These are phyloP conservation scores for Amanita subjunquillea DNA, from an alignment of 768 basidiomycete species.

Conservation along the genomic window DNA sequence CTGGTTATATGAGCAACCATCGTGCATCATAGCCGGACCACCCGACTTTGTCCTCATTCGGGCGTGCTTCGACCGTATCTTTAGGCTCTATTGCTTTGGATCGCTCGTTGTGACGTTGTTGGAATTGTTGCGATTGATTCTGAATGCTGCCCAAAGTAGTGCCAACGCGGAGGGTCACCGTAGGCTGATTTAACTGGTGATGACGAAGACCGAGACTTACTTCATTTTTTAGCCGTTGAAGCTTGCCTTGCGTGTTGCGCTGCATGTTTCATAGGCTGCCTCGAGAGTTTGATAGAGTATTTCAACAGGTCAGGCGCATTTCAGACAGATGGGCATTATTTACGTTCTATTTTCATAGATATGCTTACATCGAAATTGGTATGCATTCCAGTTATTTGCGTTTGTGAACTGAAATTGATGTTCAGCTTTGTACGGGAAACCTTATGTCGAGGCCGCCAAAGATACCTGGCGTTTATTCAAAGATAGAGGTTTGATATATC, in stretches of 20 bases:
- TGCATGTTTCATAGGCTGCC: conserved; percentile 63
- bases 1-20: not conserved
- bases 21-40: conserved; percentile 47
- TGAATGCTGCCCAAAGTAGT: conserved; percentile 47
- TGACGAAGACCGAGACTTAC: not conserved
- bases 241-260: conserved; percentile 73
- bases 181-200: conserved; percentile 22
- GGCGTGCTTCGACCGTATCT: conserved; percentile 66
- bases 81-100: conserved; percentile 84
- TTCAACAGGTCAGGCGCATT: conserved; percentile 52
- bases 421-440: conserved; percentile 73
- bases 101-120: conserved; percentile 75
- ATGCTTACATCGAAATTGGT: conserved; percentile 81
- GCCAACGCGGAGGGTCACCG: conserved; percentile 57
- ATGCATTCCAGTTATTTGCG: conserved; percentile 7
- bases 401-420: not conserved
- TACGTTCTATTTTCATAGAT: conserved; percentile 25
- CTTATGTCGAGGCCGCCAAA: conserved; percentile 71
- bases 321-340: not conserved
- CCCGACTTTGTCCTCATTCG: conserved; percentile 61
- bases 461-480: conserved; percentile 75
- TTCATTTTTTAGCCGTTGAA: conserved; percentile 43
- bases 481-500: conserved; percentile 42
- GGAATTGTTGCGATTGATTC: conserved; percentile 53
- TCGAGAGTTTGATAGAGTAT: conserved; percentile 61